phyloP scores from a whole-genome alignment of 345 rosid genomes.

The Citrus sp. region DNA sequence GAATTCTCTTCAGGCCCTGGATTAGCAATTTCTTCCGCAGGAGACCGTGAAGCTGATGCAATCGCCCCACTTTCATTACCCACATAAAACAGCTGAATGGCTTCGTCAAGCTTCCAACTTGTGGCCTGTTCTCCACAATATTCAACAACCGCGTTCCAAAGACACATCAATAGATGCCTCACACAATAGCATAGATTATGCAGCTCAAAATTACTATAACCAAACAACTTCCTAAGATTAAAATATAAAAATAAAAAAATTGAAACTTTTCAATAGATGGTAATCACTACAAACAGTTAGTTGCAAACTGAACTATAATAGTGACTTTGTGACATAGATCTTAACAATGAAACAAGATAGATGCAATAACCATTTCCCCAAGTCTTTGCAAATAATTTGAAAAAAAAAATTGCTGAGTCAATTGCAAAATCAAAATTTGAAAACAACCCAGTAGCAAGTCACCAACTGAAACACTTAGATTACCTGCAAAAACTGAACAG shows the following conservation, averaged over 20 bases:
- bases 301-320: neutral
- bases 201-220: neutral
- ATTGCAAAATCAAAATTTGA: neutral
- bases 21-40: slow-evolving; percentile 25
- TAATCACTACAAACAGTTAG: neutral
- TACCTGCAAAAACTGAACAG: slow-evolving; percentile 87
- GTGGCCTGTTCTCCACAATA: slow-evolving; percentile 60
- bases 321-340: neutral
- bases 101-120: slow-evolving; percentile 96
- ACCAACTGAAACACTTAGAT: neutral
- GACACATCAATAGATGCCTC: neutral
- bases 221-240: neutral
- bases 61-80: slow-evolving; percentile 61
- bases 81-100: slow-evolving; percentile 87
- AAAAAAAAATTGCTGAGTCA: neutral
- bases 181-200: neutral
- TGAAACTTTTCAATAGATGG: neutral
- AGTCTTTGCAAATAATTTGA: neutral
- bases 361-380: too few species aligned
- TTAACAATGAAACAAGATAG: neutral
- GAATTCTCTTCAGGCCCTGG: slow-evolving; percentile 29
- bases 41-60: slow-evolving; percentile 42
- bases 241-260: neutral
- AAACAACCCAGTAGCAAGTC: neutral
- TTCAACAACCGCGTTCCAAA: slow-evolving; percentile 9